A percentile compares a stretch with the other conserved stretches of the same genome.
Evolutionary conservation across 768 basidiomycete species (phyloP).

Genomic region (Boletus vinaceobasis): DNA sequence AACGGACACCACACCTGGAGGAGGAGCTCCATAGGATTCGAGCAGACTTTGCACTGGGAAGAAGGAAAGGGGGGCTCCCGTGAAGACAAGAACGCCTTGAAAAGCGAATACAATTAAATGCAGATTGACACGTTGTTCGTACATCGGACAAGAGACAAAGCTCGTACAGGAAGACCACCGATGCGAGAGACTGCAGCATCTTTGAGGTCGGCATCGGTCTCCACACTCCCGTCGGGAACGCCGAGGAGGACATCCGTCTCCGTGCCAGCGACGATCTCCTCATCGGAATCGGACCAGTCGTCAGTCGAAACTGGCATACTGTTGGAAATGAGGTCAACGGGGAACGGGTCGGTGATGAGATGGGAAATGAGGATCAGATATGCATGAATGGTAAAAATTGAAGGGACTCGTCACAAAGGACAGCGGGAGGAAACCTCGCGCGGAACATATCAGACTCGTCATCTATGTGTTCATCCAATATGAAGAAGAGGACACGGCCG

Average conservation of each 20-base stretch:
- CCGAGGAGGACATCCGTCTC: conserved; percentile 79
- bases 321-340: conserved; percentile 4
- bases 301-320: conserved; percentile 45
- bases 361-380: conserved; percentile 54
- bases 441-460: conserved; percentile 76
- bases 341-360: not conserved
- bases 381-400: conserved; percentile 88
- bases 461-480: conserved; percentile 52
- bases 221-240: conserved; percentile 72
- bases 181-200: conserved; percentile 88
- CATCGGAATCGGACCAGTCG: conserved; percentile 82
- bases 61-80: conserved; percentile 59
- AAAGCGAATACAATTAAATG: conserved; percentile 39
- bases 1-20: conserved; percentile 91
- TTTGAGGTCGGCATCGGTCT: conserved; percentile 51
- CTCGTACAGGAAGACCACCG: conserved; percentile 86
- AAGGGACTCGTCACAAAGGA: conserved; percentile 59
- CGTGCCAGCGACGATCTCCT: conserved; percentile 49
- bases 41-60: conserved; percentile 70
- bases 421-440: conserved; percentile 59
- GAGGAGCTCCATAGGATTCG: conserved; percentile 72
- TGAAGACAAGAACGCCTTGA: conserved; percentile 70
- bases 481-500: conserved; percentile 5
- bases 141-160: conserved; percentile 42
- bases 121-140: conserved; percentile 44